These are phyloP conservation scores for Dioszegia aurantiaca DNA, from an alignment of 768 basidiomycete genomes.

Conservation along the genomic window DNA sequence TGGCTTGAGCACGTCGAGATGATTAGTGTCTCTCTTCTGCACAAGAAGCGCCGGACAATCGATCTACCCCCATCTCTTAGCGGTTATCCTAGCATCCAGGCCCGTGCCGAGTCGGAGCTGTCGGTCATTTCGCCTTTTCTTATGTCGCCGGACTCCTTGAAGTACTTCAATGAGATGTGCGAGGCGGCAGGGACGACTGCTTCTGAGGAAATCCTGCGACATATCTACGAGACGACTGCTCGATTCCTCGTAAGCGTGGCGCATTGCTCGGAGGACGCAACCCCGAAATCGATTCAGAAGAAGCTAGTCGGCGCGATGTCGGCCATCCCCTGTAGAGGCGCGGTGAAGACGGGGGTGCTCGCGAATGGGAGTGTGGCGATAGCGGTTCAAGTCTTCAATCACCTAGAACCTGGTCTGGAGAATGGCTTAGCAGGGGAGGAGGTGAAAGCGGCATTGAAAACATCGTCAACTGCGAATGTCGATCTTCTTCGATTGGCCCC, in stretches of 20 bases:
- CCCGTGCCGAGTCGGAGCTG: conserved; percentile 68
- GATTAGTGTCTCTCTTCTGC: conserved; percentile 60
- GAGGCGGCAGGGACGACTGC: neutral
- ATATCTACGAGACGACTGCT: conserved; percentile 8
- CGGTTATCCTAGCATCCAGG: conserved; percentile 68
- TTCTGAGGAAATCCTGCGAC: conserved; percentile 1
- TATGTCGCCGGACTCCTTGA: conserved; percentile 1
- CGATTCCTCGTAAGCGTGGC: neutral
- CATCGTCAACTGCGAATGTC: neutral
- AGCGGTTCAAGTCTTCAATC: neutral
- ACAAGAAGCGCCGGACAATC: conserved; percentile 51
- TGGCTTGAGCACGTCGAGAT: conserved; percentile 77
- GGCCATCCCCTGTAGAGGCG: neutral
- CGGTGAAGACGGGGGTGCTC: neutral
- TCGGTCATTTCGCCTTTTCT: conserved; percentile 66
- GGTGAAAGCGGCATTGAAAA: neutral
- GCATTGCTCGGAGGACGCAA: neutral
- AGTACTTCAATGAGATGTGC: conserved; percentile 2
- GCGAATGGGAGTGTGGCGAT: neutral
- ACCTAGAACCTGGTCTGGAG: neutral
- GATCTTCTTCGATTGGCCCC: neutral
- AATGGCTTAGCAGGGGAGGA: neutral
- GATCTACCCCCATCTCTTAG: conserved; percentile 68
- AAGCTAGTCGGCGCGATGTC: neutral
- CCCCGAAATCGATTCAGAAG: neutral